These are phyloP conservation scores for Sporisorium iseilematis-ciliati DNA, from an alignment of 1,284 basidiomycete species.

Conservation along the genomic window DNA sequence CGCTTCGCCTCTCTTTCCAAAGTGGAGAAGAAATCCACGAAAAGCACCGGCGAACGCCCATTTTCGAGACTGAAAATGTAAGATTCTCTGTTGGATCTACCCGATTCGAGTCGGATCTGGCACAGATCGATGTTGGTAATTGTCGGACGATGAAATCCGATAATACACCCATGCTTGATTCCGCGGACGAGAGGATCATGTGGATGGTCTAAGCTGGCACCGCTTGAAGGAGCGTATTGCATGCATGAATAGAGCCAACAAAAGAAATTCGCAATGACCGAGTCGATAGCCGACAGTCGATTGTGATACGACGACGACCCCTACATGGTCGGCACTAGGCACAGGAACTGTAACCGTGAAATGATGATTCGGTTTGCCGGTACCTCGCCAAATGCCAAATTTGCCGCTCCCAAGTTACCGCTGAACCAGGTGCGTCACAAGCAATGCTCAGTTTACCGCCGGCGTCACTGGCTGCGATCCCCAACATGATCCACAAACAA, in stretches of 20 bases:
- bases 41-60: too few species aligned
- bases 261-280: not conserved
- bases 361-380: too few species aligned
- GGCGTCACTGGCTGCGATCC: not conserved
- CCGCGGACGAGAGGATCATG: slow-evolving; percentile 11
- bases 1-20: not conserved
- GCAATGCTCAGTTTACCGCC: not conserved
- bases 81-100: not conserved
- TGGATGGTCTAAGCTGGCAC: slow-evolving; percentile 1
- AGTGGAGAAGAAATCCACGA: too few species aligned
- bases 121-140: slow-evolving; percentile 2
- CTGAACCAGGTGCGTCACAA: not conserved
- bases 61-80: not conserved
- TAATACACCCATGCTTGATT: not conserved
- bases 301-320: not conserved
- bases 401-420: too few species aligned
- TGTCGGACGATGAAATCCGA: slow-evolving; percentile 32
- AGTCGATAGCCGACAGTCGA: not conserved
- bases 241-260: not conserved
- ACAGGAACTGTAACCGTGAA: too few species aligned
- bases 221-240: not conserved
- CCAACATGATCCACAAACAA: not conserved
- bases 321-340: too few species aligned
- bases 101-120: not conserved
- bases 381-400: too few species aligned